Base-by-base conservation (phyloP, 2,329 filamentous ascomycete species). In the Colletotrichum acutatum region DNA sequence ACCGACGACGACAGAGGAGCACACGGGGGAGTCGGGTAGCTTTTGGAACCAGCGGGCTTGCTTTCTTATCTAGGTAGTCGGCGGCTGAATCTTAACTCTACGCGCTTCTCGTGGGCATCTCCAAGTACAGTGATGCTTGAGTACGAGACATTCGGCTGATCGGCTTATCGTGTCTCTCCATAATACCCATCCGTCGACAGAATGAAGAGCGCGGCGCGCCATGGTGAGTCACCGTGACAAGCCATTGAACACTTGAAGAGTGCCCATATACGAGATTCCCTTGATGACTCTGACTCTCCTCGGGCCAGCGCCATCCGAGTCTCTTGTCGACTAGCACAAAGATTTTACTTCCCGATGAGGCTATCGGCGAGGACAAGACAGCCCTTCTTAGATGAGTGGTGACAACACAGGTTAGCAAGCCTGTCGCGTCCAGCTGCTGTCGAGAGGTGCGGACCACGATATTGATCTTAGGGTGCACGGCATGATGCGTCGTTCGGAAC, bases 401-500 rank as follows among this genome's bases (percentile, higher is more conserved):
- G 28, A 22, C 22, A 53, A 53, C 54, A 37, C 42, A 24, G 37
- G 28, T 12, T 58, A 37, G 54, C 16, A 9, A 37, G 28, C 19
- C 12, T 26, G 19, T 49, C 63, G 54, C 56, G n/a, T 22, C 24
- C 30, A 60, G 54, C 49, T 57, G 30, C 46, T 37, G 54, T 28
- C 26, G 22, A 26, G 16, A 30, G 24, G 56, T 34, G 19, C 56
- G 56, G n/a, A 30, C 37, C 42, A 28, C 34, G 63, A 62, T 68
- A 58, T 52, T 57, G 24, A 34, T 52, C 26, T 68, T 14, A 65
- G 58, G 69, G 58, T 58, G 49, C 65, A 68, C 58, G n/a, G 30
- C 69, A 58, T 52, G 57, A 54, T 26, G 22, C 68, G 9, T 49
- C 24, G 28, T 68, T 68, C 57, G 57, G 49, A 30, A 61, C 5